Base-by-base conservation (phyloP, 163 green algal species). In the Scenedesmus sp. region DNA sequence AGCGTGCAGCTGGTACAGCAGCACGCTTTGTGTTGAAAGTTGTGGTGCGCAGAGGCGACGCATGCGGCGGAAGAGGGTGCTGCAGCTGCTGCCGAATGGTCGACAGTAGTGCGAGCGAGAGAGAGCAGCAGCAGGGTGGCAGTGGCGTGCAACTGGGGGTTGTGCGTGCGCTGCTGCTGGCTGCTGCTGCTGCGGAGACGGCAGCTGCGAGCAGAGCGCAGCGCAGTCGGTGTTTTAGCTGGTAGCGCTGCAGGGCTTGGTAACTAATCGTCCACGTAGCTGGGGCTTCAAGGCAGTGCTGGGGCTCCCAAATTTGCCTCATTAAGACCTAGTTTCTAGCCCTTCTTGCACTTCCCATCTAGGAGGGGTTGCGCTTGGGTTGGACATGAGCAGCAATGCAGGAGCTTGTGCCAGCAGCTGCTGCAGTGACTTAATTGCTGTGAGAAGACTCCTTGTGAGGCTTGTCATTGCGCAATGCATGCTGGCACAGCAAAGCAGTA, bases 211-310 rank as follows among this genome's bases (percentile, higher is more conserved):
- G 65, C 65, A 76, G 65, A 33, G 30, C 65, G 65, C 30, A 30
- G 30, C 65, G 65, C 65, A 37, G 30, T 40, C 9, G 30, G 65
- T 76, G 65, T 18, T 40, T 76, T 76, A 76, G 65, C 65, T 76
- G 65, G 65, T 37, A 30, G 65, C 65, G 24, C 9, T 76, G 65
- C 65, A 76, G 30, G 65, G 65, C 65, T 76, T 76, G 65, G 65
- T 76, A 76, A 76, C 65, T 76, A 76, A 76, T 40, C 65, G 30
- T 76, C 65, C 65, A 76, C 65, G 30, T n/a, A n/a, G n/a, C n/a
- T n/a, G n/a, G n/a, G n/a, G n/a, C n/a, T n/a, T n/a, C n/a, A n/a
- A n/a, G n/a, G n/a, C n/a, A n/a, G n/a, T n/a, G n/a, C n/a, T n/a
- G n/a, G n/a, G n/a, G n/a, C n/a, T n/a, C n/a, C n/a, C n/a, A n/a